Evolutionary conservation across 164 flowering plant species (phyloP), one percentile per base, ranked within the genome.

Genomic region (Macadamia integrifolia): DNA sequence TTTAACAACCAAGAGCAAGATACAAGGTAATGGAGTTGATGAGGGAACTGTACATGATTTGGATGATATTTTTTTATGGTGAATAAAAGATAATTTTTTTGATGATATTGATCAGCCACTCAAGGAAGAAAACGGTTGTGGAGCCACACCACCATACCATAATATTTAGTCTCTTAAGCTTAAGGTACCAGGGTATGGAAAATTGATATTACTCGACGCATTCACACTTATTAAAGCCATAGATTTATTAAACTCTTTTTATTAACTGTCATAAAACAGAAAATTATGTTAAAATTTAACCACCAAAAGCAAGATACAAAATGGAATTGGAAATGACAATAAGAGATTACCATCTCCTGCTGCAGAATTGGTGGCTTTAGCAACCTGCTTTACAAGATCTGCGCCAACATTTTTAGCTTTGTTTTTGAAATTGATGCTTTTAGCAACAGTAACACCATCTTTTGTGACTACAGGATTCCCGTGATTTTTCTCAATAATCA

Each of bases 401-500:
- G 98, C 97, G 68, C 98, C 98, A 69, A 91, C 74, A 79, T 93
- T 87, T 72, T 89, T 93, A 59, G 81, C 83, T 72, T 76, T 91
- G 14, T 89, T 88, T 69, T 81, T 63, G 74, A 93, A 93, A 3
- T 64, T 72, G 50, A 91, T 88, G 84, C 97, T 91, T 80, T 87
- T 89, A 67, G 97, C 98, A 69, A 93, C 97, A 48, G 96, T 89
- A 10, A 87, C 94, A 62, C 98, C 98, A 79, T 93, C 98, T 70
- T 93, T 93, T 58, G 98, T 93, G 64, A 93, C 88, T 78, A 83
- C 87, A 13, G 97, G 98, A 62, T 17, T 61, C 44, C 84, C 82
- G 9, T 12, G 73, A 29, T 77, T 80, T 72, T 77, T 74, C 75
- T 93, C 94, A 70, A 93, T 89, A 58, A 93, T 84, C 66, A 93